Evolutionary conservation across 768 basidiomycete genomes (phyloP).

Genomic region (Suillus bovinus): DNA sequence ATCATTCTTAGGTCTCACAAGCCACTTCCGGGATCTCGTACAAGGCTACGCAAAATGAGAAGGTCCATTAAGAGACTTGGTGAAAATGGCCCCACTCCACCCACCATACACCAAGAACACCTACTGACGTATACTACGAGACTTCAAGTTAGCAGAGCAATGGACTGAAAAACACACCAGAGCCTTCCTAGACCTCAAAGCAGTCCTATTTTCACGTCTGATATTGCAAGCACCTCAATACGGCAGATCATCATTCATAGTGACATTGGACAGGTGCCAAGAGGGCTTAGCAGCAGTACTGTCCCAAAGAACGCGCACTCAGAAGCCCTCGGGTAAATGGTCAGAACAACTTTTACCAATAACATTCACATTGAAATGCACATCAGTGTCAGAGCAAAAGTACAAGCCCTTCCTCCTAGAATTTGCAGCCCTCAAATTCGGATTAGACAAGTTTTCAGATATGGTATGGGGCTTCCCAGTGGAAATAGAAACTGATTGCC

Average conservation of each 20-base stretch:
- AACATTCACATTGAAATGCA: too few relatives aligned
- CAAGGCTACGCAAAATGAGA: slow-evolving; percentile 31
- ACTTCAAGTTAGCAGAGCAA: neutral
- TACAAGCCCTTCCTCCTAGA: too few relatives aligned
- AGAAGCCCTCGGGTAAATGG: slow-evolving; percentile 11
- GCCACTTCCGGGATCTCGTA: too few relatives aligned
- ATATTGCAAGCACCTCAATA: slow-evolving; percentile 31
- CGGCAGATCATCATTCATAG: slow-evolving; percentile 36
- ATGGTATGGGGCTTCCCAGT: too few relatives aligned
- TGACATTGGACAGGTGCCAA: slow-evolving; percentile 36
- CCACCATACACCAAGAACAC: neutral
- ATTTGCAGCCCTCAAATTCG: too few relatives aligned
- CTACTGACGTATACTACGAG: neutral
- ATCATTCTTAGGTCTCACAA: too few relatives aligned
- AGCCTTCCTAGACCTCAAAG: slow-evolving; percentile 33
- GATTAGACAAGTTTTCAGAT: too few relatives aligned
- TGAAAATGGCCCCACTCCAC: neutral
- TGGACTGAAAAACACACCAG: slow-evolving; percentile 14
- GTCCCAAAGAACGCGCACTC: slow-evolving; percentile 24
- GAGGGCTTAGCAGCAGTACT: slow-evolving; percentile 34
- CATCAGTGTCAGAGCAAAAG: too few relatives aligned
- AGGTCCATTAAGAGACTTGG: slow-evolving; percentile 33
- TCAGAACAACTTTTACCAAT: too few relatives aligned
- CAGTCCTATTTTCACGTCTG: slow-evolving; percentile 30
- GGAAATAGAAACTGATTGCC: too few relatives aligned